A percentile compares a stretch with the other conserved stretches of the same genome.
Conservation (phyloP, 192 early-diverging fungal genomes). For the Pilaira anomala region DNA sequence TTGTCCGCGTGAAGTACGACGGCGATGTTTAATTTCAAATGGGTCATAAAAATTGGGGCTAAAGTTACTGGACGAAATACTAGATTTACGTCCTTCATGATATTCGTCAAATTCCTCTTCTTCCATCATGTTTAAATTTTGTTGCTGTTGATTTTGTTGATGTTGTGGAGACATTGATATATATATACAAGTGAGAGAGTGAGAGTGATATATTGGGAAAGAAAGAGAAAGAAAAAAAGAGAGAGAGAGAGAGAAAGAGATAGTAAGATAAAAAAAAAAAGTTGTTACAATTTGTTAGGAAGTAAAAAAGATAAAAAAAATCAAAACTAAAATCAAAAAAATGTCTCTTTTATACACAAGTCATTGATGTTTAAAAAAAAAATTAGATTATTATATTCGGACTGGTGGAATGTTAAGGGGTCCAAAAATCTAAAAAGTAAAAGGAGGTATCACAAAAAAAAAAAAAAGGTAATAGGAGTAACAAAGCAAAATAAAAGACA, state of each 20-base stretch:
- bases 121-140: not conserved
- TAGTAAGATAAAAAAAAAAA: not conserved
- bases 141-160: too few species aligned
- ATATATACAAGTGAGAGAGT: not conserved
- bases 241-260: not conserved
- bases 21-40: conserved; percentile 72
- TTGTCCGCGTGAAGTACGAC: conserved; percentile 70
- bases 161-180: not conserved
- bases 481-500: not conserved
- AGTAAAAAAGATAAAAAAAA: not conserved
- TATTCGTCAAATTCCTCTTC: not conserved
- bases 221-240: not conserved
- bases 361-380: not conserved
- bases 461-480: not conserved
- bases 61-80: conserved; percentile 36
- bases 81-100: conserved; percentile 18
- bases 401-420: conserved; percentile 10
- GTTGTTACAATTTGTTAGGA: not conserved
- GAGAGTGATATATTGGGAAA: not conserved
- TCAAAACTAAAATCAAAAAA: not conserved
- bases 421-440: not conserved
- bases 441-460: too few species aligned
- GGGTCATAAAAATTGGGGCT: conserved; percentile 73
- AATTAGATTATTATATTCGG: conserved; percentile 6
- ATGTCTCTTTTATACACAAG: conserved; percentile 8